Percentiles rank a stretch among this genome's conserved stretches.
phyloP scores from a whole-genome alignment of 1,139 yeast genomes.

The Saccharomyces pastorianus region DNA sequence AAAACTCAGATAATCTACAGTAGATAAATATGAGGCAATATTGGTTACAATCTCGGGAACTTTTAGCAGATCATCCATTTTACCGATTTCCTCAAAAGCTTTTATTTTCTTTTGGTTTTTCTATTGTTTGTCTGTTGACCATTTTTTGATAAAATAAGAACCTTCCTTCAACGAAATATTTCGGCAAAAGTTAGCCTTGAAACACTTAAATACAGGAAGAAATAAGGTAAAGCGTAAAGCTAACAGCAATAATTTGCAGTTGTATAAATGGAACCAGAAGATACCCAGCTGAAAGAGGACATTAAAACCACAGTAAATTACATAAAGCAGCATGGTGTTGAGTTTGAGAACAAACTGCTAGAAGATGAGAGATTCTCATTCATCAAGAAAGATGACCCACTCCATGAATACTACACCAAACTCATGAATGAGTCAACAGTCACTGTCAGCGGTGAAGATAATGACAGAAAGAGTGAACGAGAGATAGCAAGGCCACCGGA shows the following conservation, averaged over 20 bases:
- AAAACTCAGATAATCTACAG: constrained; percentile 32
- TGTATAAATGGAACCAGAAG: constrained; percentile 5
- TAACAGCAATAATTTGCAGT: constrained; percentile 1
- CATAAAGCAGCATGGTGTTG: constrained; percentile 58
- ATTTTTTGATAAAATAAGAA: not conserved
- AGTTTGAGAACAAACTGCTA: constrained; percentile 55
- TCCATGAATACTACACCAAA: constrained; percentile 47
- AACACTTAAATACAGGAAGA: not conserved
- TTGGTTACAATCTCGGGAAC: constrained; percentile 21
- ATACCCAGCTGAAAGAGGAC: constrained; percentile 36
- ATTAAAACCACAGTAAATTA: constrained; percentile 70
- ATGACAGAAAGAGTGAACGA: constrained; percentile 9
- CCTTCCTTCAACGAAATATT: not conserved
- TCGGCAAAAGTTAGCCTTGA: not conserved
- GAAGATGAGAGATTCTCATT: constrained; percentile 59
- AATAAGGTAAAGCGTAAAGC: constrained; percentile 3
- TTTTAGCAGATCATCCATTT: constrained; percentile 24
- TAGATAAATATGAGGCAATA: constrained; percentile 20
- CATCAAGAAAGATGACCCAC: constrained; percentile 45
- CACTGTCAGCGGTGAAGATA: constrained; percentile 4
- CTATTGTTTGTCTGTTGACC: constrained; percentile 1
- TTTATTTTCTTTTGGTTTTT: not conserved
- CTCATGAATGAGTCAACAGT: constrained; percentile 27
- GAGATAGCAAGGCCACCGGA: constrained; percentile 30
- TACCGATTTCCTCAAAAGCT: constrained; percentile 4